Base-by-base conservation (phyloP, 805 yeast genomes). In the Pichia gijzeniarum region DNA sequence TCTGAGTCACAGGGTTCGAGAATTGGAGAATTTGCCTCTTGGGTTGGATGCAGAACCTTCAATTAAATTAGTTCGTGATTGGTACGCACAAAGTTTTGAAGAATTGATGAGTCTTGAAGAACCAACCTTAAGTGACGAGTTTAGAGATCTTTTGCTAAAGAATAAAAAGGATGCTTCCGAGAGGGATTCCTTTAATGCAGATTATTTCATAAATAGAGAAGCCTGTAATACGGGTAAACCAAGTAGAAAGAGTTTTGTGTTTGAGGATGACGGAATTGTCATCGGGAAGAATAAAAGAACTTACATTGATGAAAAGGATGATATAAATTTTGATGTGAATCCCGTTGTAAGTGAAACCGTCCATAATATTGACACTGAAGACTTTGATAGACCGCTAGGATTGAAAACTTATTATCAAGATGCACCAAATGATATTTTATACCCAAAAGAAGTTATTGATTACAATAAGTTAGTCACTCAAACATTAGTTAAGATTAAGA, bases 41-140 rank as follows among this genome's bases (percentile, higher is more conserved):
- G 89, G 87, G 0, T 70, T 89, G 44, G 74, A 72, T 53, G 71
- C 79, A 27, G 82, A 82, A 79, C 87, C 88, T 1, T 79, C 88
- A 3, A 86, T 90, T 41, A 68, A 76, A 42, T 74, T 80, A 52
- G 96, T 88, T 16, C 76, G 81, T 49, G 79, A 87, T 59, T 89
- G 96, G 96, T 89, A 88, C 61, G 90, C 90, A 1, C 93, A 87
- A 60, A 81, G 91, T 8, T 89, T 89, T 62, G 89, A 87, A 55
- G 91, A 88, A 59, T 72, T 88, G 53, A 78, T 83, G n/a, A 62
- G 72, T 12, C 64, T 89, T 36, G 76, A 79, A 12, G 73, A 74
- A 47, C 91, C 91, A 1, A 58, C 9, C n/a, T 27, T 50, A 14
- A 38, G 41, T 56, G 28, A 68, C 81, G 38, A 66, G 68, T 39